A percentile compares a stretch with the other conserved stretches of the same genome.
Conservation (phyloP, 2,329 filamentous ascomycete species). For the Cercospora sojina region DNA sequence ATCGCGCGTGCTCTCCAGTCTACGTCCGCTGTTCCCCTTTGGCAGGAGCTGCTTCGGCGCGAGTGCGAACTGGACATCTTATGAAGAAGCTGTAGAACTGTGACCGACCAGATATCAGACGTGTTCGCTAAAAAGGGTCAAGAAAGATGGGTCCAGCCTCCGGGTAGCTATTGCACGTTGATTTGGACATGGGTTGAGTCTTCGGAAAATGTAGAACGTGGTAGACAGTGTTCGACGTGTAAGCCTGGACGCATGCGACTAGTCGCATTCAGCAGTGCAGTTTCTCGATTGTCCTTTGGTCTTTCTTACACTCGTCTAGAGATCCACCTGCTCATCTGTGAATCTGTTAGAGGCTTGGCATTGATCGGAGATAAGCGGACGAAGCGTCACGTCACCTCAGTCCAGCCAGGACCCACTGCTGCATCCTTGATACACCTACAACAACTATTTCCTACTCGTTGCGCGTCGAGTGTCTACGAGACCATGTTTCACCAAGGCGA, state of each 20-base stretch:
- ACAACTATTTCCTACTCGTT: not conserved
- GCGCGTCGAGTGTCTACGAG: not conserved
- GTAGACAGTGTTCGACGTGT: not conserved
- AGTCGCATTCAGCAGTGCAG: not conserved
- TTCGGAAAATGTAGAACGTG: not conserved
- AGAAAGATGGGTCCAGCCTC: not conserved
- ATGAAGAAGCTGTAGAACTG: not conserved
- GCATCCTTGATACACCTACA: not conserved
- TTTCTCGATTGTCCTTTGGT: not conserved
- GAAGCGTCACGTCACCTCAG: not conserved
- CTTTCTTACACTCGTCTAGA: not conserved
- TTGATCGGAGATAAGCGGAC: not conserved
- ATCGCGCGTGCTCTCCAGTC: not conserved
- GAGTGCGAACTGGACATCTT: not conserved
- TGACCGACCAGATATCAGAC: not conserved
- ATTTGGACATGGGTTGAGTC: not conserved
- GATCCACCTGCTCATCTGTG: not conserved
- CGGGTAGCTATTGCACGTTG: not conserved
- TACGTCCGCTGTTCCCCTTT: not conserved
- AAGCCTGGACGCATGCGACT: not conserved
- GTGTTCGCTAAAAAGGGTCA: not conserved
- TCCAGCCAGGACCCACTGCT: not conserved
- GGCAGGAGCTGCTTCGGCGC: not conserved
- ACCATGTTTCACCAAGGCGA: constrained; percentile 79
- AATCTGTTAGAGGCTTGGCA: not conserved